Evolutionary conservation across 805 yeast species (phyloP), one percentile per base, ranked within the genome.

Genomic region (Suhomyces sp.): DNA sequence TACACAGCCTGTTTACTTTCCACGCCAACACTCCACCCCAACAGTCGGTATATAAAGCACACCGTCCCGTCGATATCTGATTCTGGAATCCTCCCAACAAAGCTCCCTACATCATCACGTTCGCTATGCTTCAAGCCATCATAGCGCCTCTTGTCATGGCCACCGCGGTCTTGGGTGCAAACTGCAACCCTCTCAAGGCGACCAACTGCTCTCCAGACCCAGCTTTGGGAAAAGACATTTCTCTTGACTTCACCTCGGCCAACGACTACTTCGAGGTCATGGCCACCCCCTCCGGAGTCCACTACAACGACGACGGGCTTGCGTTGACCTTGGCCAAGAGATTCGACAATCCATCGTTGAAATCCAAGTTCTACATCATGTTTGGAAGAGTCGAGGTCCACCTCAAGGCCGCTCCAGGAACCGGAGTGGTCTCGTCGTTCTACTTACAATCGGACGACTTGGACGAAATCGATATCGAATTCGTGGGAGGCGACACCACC

Each of bases 171-270:
- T 15, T 19, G 28, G 35, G 35, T 4, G 42, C 48, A 20, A 31
- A 43, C 22, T 58, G 65, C 36, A 50, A 58, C 31, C 65, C 65
- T 2, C 44, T 58, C 24, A 44, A 44, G 10, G 20, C 53, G 6
- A 31, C 50, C 12, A 25, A 36, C 6, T 58, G 64, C 35, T 40
- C 56, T 4, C 28, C 62, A 2, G 77, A 81, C 46, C 61, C 72
- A 2, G 95, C 93, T 0, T 68, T 85, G 31, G 87, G 79, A 1
- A 64, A 77, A 4, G 63, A 80, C 3, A 56, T 79, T 25, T 39
- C 61, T 4, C 74, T 74, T 17, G 71, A 74, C 47, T 86, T 86
- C 63, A 57, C 65, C 2, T 51, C 64, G 3, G 68, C 70, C 20
- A 64, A 74, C 4, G 50, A 62, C 11, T 63, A 68, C 48, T 77